These are phyloP conservation scores for Colletotrichum limetticola DNA, from an alignment of 2,329 filamentous ascomycete species.

Conservation along the genomic window DNA sequence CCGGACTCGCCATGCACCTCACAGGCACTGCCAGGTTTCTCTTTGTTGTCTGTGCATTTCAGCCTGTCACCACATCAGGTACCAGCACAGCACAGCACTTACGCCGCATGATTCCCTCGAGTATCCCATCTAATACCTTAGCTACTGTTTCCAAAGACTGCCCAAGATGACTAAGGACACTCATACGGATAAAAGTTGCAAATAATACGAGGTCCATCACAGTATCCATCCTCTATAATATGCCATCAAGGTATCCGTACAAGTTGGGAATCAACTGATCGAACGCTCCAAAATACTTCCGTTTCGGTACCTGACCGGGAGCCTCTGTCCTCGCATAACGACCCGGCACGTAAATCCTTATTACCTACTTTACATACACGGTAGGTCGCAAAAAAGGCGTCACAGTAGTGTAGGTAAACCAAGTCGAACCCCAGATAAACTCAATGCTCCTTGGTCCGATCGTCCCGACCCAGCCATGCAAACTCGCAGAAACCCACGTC, in stretches of 20 bases:
- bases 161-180: not conserved
- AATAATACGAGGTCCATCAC: too few relatives aligned
- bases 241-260: conserved; percentile 1
- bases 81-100: not conserved
- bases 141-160: not conserved
- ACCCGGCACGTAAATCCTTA: not conserved
- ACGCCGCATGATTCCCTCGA: not conserved
- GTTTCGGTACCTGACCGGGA: conserved; percentile 25
- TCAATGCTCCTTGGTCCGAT: conserved; percentile 26
- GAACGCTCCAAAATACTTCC: not conserved
- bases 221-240: too few relatives aligned
- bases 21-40: not conserved
- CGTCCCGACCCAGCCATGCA: conserved; percentile 9
- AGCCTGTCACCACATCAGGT: not conserved
- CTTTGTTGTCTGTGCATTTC: conserved; percentile 1
- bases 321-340: conserved; percentile 13
- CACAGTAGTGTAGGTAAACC: not conserved
- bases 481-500: not conserved
- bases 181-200: too few relatives aligned
- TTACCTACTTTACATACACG: too few relatives aligned
- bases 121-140: too few relatives aligned
- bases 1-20: conserved; percentile 21
- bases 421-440: conserved; percentile 11
- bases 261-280: not conserved
- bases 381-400: conserved; percentile 13